Conservation (phyloP, 176 grass and related monocot species). For the Rhynchospora pubera region DNA sequence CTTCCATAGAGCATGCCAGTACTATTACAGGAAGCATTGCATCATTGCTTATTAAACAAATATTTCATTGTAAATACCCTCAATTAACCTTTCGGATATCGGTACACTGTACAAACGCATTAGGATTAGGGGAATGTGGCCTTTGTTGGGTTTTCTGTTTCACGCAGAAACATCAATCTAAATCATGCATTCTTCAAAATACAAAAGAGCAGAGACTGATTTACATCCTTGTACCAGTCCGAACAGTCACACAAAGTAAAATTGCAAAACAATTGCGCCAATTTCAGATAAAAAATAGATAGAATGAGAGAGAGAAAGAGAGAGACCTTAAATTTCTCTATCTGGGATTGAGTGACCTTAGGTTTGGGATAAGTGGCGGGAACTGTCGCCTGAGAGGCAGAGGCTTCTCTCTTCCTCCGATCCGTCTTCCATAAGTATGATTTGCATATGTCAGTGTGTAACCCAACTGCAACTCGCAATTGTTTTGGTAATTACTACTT, state of each 20-base stretch:
- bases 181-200: not conserved
- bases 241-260: not conserved
- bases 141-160: not conserved
- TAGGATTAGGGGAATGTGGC: not conserved
- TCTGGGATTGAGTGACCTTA: slow-evolving; percentile 1
- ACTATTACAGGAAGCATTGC: not conserved
- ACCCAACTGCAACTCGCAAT: too few species aligned
- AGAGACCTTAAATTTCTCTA: slow-evolving; percentile 12
- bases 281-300: not conserved
- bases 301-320: too few species aligned
- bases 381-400: not conserved
- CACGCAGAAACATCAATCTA: not conserved
- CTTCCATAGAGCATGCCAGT: not conserved
- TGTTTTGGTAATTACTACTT: too few species aligned
- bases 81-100: too few species aligned
- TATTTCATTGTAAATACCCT: not conserved
- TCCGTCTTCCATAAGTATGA: not conserved
- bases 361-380: not conserved
- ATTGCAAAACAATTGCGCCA: not conserved
- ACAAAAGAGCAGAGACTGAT: not conserved
- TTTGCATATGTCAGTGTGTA: too few species aligned
- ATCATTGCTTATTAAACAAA: not conserved
- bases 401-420: not conserved
- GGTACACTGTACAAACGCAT: too few species aligned
- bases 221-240: too few species aligned